Base-by-base conservation (phyloP, 164 flowering plant species). In the Chloranthus sessilifolius region DNA sequence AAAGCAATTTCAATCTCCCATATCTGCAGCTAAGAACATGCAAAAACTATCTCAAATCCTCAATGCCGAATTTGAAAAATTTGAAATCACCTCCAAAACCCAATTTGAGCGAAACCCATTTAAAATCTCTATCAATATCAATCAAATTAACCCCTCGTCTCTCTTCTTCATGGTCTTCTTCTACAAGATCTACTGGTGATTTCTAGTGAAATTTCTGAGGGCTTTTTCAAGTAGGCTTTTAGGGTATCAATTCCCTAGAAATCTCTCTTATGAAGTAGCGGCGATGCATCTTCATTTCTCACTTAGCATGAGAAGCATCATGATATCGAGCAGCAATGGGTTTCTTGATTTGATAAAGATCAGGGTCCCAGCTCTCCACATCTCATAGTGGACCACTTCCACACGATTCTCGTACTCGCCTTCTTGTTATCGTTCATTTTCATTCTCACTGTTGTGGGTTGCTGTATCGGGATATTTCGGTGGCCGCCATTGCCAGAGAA, bases 281-380 rank as follows among this genome's bases (percentile, higher is more conserved):
- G 83, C 73, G 85, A 92, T 92, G 98, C 98, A 85, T 92, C 83
- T 92, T 76, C 95, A 75, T 67, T 74, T 92, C 77, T 92, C 98
- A 63, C 98, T 94, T 76, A 88, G 95, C 74, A 88, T 88, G 98
- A 92, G 88, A 83, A 92, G 96, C 71, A 82, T 92, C 72, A 92
- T 96, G 52, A 88, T 92, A 55, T 85, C 89, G 36, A 24, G 42
- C 60, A 83, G 65, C 76, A 62, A 62, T 77, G 95, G 90, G 28
- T 76, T 78, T 54, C 64, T 81, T 65, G 97, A 94, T 72, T 82
- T 83, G 65, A 94, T 94, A 97, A 94, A 89, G 97, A 84, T 94
- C 85, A 94, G 87, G 70, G 82, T 87, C 65, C 96, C 95, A 67
- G 82, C 97, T 70, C 89, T 90, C 50, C 97, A 83, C 65, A 65